Evolutionary conservation across 345 rosid species (phyloP), one percentile per base, ranked within the genome.

Genomic region (Rhodomyrtus tomentosa): DNA sequence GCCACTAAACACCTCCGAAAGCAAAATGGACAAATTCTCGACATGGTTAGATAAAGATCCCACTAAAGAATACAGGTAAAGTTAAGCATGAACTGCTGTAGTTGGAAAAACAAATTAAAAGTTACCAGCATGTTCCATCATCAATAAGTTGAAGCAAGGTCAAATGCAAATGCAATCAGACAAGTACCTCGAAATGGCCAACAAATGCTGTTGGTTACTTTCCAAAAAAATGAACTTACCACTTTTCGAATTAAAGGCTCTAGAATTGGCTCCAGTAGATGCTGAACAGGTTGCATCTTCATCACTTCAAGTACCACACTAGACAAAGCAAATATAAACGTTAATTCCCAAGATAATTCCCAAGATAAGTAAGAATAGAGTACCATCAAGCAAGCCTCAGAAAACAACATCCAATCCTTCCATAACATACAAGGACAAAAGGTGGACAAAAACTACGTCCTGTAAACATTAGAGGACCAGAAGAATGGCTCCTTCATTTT

Each of bases 231-330:
- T 27, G 82, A 50, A 86, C 96, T 13, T 91, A 97, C 99, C 98
- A 97, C 99, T 88, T 93, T 92, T 54, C 99, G 98, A 84, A 97
- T 93, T 89, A 97, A 89, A 14, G 99, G 99, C 92, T 95, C 99
- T 56, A 96, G 89, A 92, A 92, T 90, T 11, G 97, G 98, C 90
- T 95, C 99, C 86, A 96, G 92, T 84, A 91, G 87, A 85, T 90
- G 92, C 86, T 94, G 92, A 84, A 94, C 91, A 16, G 96, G 91
- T 76, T 91, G 93, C 89, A 91, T 86, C 90, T 92, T 93, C 92
- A 97, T 93, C 85, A 93, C 98, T 86, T 95, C 98, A 87, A 94
- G 95, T 85, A 97, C 98, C 90, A 93, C 98, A 92, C 99, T 97
- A 88, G 50, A 89, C 76, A 18, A 16, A 68, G 76, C 76, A 59